A percentile compares a stretch with the other conserved stretches of the same genome.
These are phyloP conservation scores for Lentinula lateritia DNA, from an alignment of 768 basidiomycete species.

Conservation along the genomic window DNA sequence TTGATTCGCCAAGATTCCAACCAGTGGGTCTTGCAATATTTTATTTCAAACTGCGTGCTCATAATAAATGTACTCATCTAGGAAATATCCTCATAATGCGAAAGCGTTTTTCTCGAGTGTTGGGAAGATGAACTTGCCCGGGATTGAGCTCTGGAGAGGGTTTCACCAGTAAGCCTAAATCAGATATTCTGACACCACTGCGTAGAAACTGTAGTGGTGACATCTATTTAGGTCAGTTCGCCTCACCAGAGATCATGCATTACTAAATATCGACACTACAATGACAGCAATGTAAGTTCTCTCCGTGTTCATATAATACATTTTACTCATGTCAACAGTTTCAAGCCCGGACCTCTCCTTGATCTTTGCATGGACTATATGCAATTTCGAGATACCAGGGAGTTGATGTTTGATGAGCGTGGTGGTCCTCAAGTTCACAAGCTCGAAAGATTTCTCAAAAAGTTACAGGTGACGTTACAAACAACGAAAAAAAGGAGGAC, in stretches of 20 bases:
- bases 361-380: conserved; percentile 27
- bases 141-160: conserved; percentile 41
- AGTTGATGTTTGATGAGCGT: conserved; percentile 19
- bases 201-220: not conserved
- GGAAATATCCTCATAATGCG: conserved; percentile 39
- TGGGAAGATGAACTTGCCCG: conserved; percentile 17
- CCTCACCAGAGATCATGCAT: conserved; percentile 30
- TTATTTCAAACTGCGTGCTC: no score
- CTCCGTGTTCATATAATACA: not conserved
- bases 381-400: conserved; percentile 18
- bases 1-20: conserved; percentile 44
- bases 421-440: conserved; percentile 19
- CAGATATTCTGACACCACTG: no score
- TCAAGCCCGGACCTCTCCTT: conserved; percentile 22
- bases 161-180: conserved; percentile 38
- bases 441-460: conserved; percentile 34
- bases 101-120: conserved; percentile 38
- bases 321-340: conserved; percentile 15
- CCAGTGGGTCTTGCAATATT: conserved; percentile 23
- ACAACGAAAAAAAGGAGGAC: conserved; percentile 23
- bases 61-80: conserved; percentile 10
- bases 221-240: conserved; percentile 35
- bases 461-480: conserved; percentile 24
- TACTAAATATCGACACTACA: conserved; percentile 43
- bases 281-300: conserved; percentile 37